phyloP scores from a whole-genome alignment of 108 stramenopile species.

The Seminavis robusta region DNA sequence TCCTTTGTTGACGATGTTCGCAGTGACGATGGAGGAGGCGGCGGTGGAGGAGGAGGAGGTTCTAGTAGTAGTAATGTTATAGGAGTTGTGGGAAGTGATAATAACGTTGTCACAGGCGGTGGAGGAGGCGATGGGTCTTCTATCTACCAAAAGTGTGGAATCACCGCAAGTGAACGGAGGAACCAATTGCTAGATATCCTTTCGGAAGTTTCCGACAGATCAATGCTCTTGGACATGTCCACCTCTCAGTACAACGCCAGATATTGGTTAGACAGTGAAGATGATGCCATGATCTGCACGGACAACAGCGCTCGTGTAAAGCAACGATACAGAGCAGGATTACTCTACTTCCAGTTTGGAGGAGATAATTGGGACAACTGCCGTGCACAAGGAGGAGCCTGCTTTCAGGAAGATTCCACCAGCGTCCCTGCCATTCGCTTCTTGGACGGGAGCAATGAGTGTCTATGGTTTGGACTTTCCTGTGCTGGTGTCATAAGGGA shows the following conservation, averaged over 20 bases:
- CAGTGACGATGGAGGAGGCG: too few relatives aligned
- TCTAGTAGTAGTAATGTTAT: too few relatives aligned
- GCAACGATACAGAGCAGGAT: constrained; percentile 34
- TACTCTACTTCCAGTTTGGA: constrained; percentile 31
- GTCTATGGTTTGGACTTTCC: constrained; percentile 55
- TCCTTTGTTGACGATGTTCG: too few relatives aligned
- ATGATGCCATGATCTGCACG: constrained; percentile 50
- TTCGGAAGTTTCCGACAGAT: constrained; percentile 14
- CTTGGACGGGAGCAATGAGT: constrained; percentile 39
- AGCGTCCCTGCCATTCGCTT: constrained; percentile 18
- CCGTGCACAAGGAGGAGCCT: constrained; percentile 12
- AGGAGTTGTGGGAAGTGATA: too few relatives aligned
- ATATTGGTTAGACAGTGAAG: constrained; percentile 46
- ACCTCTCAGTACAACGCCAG: constrained; percentile 46
- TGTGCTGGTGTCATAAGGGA: constrained; percentile 23
- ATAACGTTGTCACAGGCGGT: neutral
- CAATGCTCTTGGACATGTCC: constrained; percentile 4
- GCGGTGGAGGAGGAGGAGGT: too few relatives aligned
- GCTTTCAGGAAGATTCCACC: constrained; percentile 1
- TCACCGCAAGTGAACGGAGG: constrained; percentile 30
- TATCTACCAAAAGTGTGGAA: constrained; percentile 35
- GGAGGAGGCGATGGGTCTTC: constrained; percentile 19
- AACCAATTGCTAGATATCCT: constrained; percentile 32
- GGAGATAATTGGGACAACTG: constrained; percentile 40
- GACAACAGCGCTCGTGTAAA: constrained; percentile 8